These are phyloP conservation scores for Periconia digitata DNA, from an alignment of 2,329 filamentous ascomycete genomes.

Conservation along the genomic window DNA sequence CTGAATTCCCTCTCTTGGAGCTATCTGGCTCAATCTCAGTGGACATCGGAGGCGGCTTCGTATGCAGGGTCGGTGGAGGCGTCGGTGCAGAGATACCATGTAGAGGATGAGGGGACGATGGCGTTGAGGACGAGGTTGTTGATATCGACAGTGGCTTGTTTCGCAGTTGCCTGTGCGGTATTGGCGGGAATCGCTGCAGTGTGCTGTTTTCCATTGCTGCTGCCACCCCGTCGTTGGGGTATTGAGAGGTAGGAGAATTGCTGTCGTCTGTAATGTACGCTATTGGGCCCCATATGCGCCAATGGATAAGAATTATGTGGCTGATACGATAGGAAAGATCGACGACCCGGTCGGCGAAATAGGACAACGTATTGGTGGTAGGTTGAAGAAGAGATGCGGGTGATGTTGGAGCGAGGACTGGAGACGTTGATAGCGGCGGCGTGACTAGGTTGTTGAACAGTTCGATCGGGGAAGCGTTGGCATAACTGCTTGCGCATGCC, in stretches of 20 bases:
- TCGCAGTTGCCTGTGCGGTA: neutral
- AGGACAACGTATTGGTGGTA: constrained; percentile 22
- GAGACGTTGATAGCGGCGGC: constrained; percentile 4
- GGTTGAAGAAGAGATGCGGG: constrained; percentile 23
- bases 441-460: constrained; percentile 48
- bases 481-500: constrained; percentile 29
- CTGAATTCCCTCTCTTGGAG: neutral
- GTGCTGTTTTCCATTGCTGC: too few relatives aligned
- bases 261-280: constrained; percentile 57
- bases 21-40: neutral
- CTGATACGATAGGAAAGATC: constrained; percentile 77
- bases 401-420: constrained; percentile 14
- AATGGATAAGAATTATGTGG: constrained; percentile 83
- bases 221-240: too few relatives aligned
- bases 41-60: neutral
- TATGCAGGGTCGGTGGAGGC: neutral
- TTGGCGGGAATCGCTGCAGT: neutral
- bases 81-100: neutral
- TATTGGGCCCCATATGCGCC: constrained; percentile 81
- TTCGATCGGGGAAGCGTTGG: constrained; percentile 43
- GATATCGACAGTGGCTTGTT: neutral
- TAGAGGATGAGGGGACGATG: neutral
- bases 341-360: constrained; percentile 46
- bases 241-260: neutral
- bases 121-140: neutral